phyloP scores from a whole-genome alignment of 495 filamentous ascomycete species.

The Aspergillus egyptiacus region DNA sequence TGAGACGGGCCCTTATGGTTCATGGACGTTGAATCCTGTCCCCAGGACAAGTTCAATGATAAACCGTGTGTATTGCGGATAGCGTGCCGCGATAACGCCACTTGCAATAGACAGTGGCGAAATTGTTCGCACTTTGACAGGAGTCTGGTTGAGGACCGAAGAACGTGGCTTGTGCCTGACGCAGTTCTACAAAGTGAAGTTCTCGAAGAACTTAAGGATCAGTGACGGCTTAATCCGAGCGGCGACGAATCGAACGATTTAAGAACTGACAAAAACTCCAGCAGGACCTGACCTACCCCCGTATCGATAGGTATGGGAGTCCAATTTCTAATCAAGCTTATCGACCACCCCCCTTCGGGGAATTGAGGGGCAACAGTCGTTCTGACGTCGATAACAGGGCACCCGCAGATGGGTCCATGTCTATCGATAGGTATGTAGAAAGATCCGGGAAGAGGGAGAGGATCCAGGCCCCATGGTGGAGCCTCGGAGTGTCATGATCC shows the following conservation, averaged over 20 bases:
- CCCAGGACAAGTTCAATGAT: not conserved
- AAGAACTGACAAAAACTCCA: slow-evolving; percentile 2
- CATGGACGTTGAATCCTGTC: not conserved
- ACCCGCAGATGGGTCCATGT: slow-evolving; percentile 2
- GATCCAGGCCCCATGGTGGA: slow-evolving; percentile 6
- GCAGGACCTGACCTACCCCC: slow-evolving; percentile 4
- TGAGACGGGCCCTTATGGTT: not conserved
- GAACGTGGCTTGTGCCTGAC: no score
- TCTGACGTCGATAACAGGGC: slow-evolving; percentile 18
- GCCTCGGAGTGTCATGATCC: slow-evolving; percentile 1
- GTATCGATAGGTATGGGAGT: slow-evolving; percentile 6
- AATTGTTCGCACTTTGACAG: no score
- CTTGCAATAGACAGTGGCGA: no score
- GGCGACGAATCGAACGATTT: not conserved
- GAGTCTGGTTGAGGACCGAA: no score
- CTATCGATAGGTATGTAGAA: no score
- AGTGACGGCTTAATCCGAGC: no score
- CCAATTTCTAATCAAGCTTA: slow-evolving; percentile 1
- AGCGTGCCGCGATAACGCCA: no score
- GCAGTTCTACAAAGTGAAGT: no score
- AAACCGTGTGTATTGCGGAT: no score
- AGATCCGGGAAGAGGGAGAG: slow-evolving; percentile 2
- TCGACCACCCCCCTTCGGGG: not conserved
- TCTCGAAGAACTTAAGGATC: no score
- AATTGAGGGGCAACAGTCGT: slow-evolving; percentile 7